phyloP scores from a whole-genome alignment of 768 basidiomycete species.

The Collybiopsis luxurians region DNA sequence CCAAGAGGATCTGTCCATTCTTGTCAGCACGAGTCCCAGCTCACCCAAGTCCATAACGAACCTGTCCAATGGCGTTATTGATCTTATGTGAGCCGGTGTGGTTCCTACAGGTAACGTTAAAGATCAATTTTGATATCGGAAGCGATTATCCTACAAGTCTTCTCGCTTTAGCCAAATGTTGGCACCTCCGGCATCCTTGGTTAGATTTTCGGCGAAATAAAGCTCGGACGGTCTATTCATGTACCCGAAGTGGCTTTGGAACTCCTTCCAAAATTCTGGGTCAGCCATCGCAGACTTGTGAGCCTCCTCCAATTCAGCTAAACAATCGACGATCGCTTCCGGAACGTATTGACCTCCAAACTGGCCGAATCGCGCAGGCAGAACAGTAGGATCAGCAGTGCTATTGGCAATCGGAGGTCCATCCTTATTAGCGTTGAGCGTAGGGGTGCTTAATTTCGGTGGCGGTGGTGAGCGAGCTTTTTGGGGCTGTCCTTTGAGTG shows the following conservation, averaged over 20 bases:
- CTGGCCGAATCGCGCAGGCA: constrained; percentile 87
- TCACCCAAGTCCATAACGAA: neutral
- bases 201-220: constrained; percentile 89
- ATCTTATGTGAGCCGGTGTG: constrained; percentile 99
- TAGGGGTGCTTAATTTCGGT: constrained; percentile 19
- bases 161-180: constrained; percentile 98
- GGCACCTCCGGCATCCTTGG: constrained; percentile 87
- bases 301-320: constrained; percentile 86
- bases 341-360: constrained; percentile 99
- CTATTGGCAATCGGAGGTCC: constrained; percentile 25
- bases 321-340: constrained; percentile 91
- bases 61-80: constrained; percentile 96
- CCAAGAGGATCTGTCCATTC: constrained; percentile 80
- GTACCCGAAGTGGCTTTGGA: constrained; percentile 82
- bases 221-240: constrained; percentile 93
- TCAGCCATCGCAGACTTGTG: constrained; percentile 86
- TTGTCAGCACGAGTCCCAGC: neutral
- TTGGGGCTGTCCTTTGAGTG: constrained; percentile 36
- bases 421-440: constrained; percentile 28
- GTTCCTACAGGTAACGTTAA: constrained; percentile 51
- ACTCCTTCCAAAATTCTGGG: constrained; percentile 91
- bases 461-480: constrained; percentile 30
- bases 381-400: constrained; percentile 35
- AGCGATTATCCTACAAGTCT: constrained; percentile 59
- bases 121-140: neutral